Evolutionary conservation across 139 green algal genomes (phyloP).

Genomic region (Desmodesmus armatus): DNA sequence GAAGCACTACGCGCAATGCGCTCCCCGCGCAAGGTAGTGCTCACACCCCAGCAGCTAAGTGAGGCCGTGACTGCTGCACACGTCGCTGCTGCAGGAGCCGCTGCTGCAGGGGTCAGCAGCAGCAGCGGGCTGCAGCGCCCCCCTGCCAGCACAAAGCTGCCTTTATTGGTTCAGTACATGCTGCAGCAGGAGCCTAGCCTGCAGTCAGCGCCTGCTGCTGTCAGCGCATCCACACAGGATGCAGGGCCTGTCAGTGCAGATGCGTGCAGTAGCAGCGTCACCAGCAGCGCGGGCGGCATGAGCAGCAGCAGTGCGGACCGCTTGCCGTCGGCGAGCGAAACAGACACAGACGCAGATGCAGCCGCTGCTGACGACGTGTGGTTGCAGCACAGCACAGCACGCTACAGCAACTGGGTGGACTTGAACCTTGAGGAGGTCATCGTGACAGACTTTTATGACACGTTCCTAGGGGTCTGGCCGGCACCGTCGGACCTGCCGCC

Average conservation of each 20-base stretch:
- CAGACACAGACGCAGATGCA: background rate
- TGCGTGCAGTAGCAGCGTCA: background rate
- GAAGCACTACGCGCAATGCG: too few species aligned
- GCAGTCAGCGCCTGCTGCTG: background rate
- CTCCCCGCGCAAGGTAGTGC: background rate
- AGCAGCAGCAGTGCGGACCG: background rate
- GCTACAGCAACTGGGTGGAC: too few species aligned
- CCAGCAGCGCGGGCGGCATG: background rate
- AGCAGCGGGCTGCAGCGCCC: background rate
- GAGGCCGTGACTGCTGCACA: background rate
- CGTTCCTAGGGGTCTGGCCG: too few species aligned
- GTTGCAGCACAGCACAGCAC: too few species aligned
- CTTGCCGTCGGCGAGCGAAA: background rate
- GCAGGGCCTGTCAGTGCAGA: background rate
- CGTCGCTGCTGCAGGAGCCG: background rate
- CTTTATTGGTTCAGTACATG: background rate
- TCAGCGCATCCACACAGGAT: background rate
- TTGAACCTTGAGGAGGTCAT: too few species aligned
- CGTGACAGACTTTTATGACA: too few species aligned
- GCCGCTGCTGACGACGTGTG: too few species aligned
- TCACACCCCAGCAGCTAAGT: background rate
- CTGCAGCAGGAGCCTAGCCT: background rate
- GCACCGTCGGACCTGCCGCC: too few species aligned
- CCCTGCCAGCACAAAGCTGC: too few species aligned
- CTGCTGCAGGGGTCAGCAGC: background rate